A percentile compares a stretch with the other conserved stretches of the same genome.
Evolutionary conservation across 352 stramenopile genomes (phyloP).

Genomic region (Blastocystis sp.): DNA sequence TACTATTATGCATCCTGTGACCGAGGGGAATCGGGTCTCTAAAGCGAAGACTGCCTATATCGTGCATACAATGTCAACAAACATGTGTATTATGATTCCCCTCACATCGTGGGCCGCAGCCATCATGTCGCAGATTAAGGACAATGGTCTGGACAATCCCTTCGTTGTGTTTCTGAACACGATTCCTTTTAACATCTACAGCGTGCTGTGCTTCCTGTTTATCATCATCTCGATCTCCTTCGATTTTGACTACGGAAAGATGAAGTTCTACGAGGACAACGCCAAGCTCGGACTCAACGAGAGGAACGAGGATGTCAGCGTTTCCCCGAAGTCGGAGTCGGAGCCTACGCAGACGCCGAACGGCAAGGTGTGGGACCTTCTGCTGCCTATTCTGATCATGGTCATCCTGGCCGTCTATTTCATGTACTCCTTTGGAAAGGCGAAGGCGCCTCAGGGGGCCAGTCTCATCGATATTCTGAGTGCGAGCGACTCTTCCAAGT

Average conservation of each 20-base stretch:
- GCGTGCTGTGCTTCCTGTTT: conserved; percentile 27
- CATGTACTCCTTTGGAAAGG: conserved; percentile 51
- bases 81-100: conserved; percentile 58
- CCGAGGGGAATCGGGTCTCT: conserved; percentile 47
- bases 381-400: conserved; percentile 59
- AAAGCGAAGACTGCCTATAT: conserved; percentile 57
- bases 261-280: conserved; percentile 61
- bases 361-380: conserved; percentile 71
- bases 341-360: neutral
- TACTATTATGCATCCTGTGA: conserved; percentile 45
- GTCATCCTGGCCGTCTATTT: conserved; percentile 49
- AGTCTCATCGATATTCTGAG: neutral
- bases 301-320: neutral
- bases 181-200: conserved; percentile 62
- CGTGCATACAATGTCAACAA: conserved; percentile 47
- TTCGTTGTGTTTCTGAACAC: conserved; percentile 31
- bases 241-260: conserved; percentile 59
- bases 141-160: conserved; percentile 21
- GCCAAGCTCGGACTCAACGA: conserved; percentile 25
- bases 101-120: conserved; percentile 48
- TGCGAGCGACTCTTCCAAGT: conserved; percentile 4
- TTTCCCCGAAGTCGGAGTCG: neutral
- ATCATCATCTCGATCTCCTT: conserved; percentile 27
- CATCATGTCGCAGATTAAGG: conserved; percentile 49
- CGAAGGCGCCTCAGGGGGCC: neutral